A percentile compares a stretch with the other conserved stretches of the same genome.
These are phyloP conservation scores for Cordyceps tenuipes DNA, from an alignment of 2,329 filamentous ascomycete genomes.

Conservation along the genomic window DNA sequence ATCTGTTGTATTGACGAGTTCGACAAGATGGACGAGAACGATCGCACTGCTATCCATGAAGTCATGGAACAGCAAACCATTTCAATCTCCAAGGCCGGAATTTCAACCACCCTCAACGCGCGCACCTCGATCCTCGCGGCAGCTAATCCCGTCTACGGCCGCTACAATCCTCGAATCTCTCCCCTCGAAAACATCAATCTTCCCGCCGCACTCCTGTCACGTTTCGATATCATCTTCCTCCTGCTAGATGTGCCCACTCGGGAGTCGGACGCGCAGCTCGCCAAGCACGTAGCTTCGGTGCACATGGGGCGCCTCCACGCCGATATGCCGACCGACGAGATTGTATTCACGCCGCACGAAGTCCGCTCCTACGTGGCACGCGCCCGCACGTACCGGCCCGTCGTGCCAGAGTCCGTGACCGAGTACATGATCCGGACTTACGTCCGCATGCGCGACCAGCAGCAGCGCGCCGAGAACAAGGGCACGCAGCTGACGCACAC, in stretches of 20 bases:
- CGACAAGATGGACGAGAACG: conserved; percentile 82
- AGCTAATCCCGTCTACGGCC: conserved; percentile 93
- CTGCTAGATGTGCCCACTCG: conserved; percentile 90
- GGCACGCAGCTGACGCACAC: conserved; percentile 93
- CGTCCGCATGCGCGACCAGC: conserved; percentile 84
- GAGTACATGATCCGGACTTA: conserved; percentile 98
- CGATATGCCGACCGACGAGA: conserved; percentile 49
- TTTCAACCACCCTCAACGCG: conserved; percentile 77
- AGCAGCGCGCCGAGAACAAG: conserved; percentile 82
- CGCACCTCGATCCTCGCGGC: conserved; percentile 92
- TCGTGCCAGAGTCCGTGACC: conserved; percentile 74
- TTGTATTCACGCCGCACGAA: conserved; percentile 88
- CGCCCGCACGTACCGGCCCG: conserved; percentile 80
- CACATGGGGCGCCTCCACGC: conserved; percentile 96
- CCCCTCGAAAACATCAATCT: conserved; percentile 99
- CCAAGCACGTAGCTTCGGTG: conserved; percentile 90
- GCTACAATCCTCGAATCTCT: conserved; percentile 95
- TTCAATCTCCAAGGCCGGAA: conserved; percentile 69
- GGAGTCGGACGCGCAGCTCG: conserved; percentile 85
- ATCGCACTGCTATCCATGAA: conserved; percentile 76
- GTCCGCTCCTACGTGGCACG: conserved; percentile 94
- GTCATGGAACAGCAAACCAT: conserved; percentile 87
- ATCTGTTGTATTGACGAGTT: conserved; percentile 85
- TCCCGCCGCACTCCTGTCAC: conserved; percentile 88
- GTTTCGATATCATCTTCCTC: conserved; percentile 95